Percentiles rank a stretch among this genome's conserved stretches.
Evolutionary conservation across 1,139 yeast genomes (phyloP).

Genomic region (Candida tunisiensis): DNA sequence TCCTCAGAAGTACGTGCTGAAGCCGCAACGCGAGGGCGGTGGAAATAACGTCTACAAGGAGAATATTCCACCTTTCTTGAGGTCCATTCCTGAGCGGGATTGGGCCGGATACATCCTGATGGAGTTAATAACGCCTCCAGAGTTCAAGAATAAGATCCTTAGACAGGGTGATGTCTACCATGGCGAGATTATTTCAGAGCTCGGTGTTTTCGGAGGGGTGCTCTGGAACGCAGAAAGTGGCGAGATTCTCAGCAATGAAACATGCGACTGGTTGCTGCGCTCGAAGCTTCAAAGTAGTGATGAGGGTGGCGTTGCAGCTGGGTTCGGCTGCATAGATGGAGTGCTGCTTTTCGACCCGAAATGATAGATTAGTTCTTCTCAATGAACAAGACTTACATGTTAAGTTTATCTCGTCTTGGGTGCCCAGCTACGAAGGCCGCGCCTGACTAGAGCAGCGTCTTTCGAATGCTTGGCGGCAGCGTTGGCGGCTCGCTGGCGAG

Average conservation of each 20-base stretch:
- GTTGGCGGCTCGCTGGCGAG: too few relatives aligned
- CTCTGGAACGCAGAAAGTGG: slow-evolving; percentile 52
- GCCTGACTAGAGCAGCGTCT: background rate
- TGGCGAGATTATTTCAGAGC: slow-evolving; percentile 70
- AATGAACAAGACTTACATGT: too few relatives aligned
- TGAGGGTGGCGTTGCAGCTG: slow-evolving; percentile 99
- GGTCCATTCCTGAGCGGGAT: slow-evolving; percentile 40
- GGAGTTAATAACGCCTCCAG: slow-evolving; percentile 79
- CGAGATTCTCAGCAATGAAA: slow-evolving; percentile 40
- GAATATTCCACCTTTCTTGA: slow-evolving; percentile 62
- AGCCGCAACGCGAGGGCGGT: slow-evolving; percentile 95
- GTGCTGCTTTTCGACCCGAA: slow-evolving; percentile 18
- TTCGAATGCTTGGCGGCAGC: slow-evolving; percentile 1
- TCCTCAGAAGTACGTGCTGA: slow-evolving; percentile 64
- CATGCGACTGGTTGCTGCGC: slow-evolving; percentile 74
- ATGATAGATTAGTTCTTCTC: too few relatives aligned
- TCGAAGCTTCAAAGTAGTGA: slow-evolving; percentile 75
- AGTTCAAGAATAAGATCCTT: slow-evolving; percentile 46
- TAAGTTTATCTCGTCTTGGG: too few relatives aligned
- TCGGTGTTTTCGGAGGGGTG: slow-evolving; percentile 79
- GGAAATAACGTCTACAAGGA: slow-evolving; percentile 85
- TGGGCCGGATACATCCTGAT: slow-evolving; percentile 89
- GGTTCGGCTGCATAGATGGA: slow-evolving; percentile 92
- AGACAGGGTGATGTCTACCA: slow-evolving; percentile 42
- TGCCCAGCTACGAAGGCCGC: too few relatives aligned